phyloP scores from a whole-genome alignment of 106 monocot genomes.

The Triglochin maritima region DNA sequence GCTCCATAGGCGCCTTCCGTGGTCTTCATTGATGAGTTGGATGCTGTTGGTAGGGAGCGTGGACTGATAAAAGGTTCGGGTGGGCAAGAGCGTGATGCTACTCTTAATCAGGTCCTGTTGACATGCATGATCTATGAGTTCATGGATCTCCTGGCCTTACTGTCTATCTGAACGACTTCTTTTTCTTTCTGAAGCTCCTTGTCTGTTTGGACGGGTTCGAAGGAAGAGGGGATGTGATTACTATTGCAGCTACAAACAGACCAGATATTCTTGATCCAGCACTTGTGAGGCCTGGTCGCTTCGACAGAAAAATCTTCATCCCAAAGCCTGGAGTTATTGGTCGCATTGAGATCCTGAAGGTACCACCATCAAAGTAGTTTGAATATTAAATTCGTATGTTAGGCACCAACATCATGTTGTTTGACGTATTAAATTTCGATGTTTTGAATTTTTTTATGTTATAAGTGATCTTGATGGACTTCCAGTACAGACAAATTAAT shows the following conservation, averaged over 20 bases:
- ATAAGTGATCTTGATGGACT: too few species aligned
- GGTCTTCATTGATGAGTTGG: slow-evolving; percentile 87
- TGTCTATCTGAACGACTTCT: neutral
- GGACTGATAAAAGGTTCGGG: slow-evolving; percentile 86
- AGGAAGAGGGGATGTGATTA: slow-evolving; percentile 86
- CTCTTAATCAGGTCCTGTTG: slow-evolving; percentile 64
- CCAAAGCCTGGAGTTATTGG: slow-evolving; percentile 79
- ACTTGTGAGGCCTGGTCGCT: slow-evolving; percentile 82
- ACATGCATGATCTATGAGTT: too few species aligned
- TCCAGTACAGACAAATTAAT: too few species aligned
- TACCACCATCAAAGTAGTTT: neutral
- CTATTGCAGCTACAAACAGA: slow-evolving; percentile 90
- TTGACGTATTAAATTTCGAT: too few species aligned
- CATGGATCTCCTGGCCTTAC: too few species aligned
- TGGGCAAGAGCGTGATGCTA: slow-evolving; percentile 90
- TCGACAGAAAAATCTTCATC: slow-evolving; percentile 84
- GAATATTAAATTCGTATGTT: too few species aligned
- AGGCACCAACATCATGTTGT: too few species aligned
- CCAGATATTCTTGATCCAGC: slow-evolving; percentile 96
- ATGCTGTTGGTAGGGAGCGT: slow-evolving; percentile 89
- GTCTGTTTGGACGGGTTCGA: slow-evolving; percentile 91
- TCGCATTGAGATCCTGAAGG: slow-evolving; percentile 79
- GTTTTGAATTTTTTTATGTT: too few species aligned
- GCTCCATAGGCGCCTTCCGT: slow-evolving; percentile 62
- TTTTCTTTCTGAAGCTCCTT: slow-evolving; percentile 54